A percentile compares a stretch with the other conserved stretches of the same genome.
phyloP scores from a whole-genome alignment of 2,329 filamentous ascomycete species.

The Ceratocystis cubensis region DNA sequence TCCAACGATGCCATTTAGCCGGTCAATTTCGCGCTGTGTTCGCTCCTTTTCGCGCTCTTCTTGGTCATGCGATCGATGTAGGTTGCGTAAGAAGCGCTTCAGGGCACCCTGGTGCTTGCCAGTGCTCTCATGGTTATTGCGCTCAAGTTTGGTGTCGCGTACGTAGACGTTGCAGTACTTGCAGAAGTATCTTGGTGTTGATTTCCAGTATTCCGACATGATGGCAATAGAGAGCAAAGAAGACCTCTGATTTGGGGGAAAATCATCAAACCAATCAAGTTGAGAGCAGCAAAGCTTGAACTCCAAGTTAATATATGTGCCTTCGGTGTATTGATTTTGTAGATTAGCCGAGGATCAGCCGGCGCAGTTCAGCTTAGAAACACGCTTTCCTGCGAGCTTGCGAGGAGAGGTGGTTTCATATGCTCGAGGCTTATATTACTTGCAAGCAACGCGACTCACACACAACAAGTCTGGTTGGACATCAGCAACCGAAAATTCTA shows the following conservation, averaged over 20 bases:
- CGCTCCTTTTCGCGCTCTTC: constrained; percentile 70
- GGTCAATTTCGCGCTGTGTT: constrained; percentile 71
- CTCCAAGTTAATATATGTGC: neutral
- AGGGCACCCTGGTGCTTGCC: constrained; percentile 72
- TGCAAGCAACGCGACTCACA: constrained; percentile 9
- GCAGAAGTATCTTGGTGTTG: constrained; percentile 95
- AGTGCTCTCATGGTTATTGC: constrained; percentile 77
- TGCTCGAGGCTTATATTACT: neutral
- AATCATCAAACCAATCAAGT: neutral
- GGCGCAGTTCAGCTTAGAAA: constrained; percentile 17
- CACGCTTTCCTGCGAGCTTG: constrained; percentile 9
- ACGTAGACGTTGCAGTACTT: constrained; percentile 89
- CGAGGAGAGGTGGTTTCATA: neutral
- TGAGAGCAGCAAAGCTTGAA: neutral
- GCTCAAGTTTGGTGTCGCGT: constrained; percentile 83
- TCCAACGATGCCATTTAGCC: constrained; percentile 65
- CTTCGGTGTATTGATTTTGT: neutral
- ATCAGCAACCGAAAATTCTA: neutral
- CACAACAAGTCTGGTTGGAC: neutral
- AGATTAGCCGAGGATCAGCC: constrained; percentile 14
- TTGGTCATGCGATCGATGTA: constrained; percentile 73
- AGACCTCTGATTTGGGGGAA: neutral
- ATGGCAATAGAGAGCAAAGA: neutral
- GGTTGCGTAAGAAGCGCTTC: constrained; percentile 77
- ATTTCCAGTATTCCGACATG: constrained; percentile 99